These are phyloP conservation scores for Colletotrichum tropicicola DNA, from an alignment of 2,329 filamentous ascomycete species.

Conservation along the genomic window DNA sequence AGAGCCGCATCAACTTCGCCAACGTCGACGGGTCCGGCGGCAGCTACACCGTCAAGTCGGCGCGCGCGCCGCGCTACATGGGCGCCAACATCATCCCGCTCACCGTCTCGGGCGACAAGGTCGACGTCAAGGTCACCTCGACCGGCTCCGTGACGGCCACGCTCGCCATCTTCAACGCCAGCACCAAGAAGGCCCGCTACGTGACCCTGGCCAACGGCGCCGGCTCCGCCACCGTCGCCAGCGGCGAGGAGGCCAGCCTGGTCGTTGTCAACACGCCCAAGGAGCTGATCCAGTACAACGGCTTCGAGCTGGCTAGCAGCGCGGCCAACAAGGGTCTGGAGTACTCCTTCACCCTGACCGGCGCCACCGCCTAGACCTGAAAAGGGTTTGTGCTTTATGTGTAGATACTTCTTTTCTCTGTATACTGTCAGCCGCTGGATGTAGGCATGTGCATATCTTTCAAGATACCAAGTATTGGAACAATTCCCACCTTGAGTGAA, in stretches of 20 bases:
- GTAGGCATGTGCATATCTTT: not conserved
- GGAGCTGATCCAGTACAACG: constrained; percentile 52
- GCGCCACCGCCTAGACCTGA: constrained; percentile 35
- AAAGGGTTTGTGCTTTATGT: not conserved
- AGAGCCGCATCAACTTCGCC: constrained; percentile 47
- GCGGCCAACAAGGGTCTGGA: constrained; percentile 48
- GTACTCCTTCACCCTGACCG: constrained; percentile 46
- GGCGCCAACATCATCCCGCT: constrained; percentile 59
- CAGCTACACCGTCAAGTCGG: constrained; percentile 52
- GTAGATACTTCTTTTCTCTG: constrained; percentile 4
- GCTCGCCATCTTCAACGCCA: constrained; percentile 44
- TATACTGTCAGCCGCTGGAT: constrained; percentile 1
- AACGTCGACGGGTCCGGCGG: constrained; percentile 48
- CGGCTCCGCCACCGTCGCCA: constrained; percentile 42
- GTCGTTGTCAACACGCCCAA: constrained; percentile 59
- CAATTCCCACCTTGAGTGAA: not conserved
- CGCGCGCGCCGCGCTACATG: constrained; percentile 56
- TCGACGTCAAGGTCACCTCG: constrained; percentile 45
- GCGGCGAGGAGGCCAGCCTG: constrained; percentile 51
- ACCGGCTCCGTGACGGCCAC: constrained; percentile 48
- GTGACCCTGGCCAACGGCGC: constrained; percentile 43
- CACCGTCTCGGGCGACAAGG: constrained; percentile 41
- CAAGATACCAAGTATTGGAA: not conserved
- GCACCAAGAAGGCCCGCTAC: constrained; percentile 45
- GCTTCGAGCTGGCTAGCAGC: constrained; percentile 45